Evolutionary conservation across 2,329 filamentous ascomycete species (phyloP).

Genomic region (Pseudocercospora pini-densiflorae): DNA sequence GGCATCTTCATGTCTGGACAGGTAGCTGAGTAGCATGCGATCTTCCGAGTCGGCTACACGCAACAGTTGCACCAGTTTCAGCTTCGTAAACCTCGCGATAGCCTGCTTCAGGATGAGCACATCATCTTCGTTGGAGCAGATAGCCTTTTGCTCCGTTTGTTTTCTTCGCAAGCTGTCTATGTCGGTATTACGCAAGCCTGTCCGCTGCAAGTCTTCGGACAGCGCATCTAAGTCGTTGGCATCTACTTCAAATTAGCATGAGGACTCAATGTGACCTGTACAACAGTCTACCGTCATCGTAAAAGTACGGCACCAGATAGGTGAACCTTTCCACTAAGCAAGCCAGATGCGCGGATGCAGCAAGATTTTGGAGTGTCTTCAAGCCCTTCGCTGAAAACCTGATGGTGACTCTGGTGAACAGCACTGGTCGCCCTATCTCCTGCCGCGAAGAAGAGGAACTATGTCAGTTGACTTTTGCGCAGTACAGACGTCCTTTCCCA

Average conservation of each 20-base stretch:
- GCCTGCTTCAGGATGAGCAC: constrained; percentile 58
- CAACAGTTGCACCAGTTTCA: constrained; percentile 69
- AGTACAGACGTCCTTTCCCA: neutral
- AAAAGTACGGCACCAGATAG: constrained; percentile 65
- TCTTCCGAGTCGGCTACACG: constrained; percentile 65
- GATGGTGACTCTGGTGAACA: constrained; percentile 58
- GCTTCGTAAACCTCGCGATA: constrained; percentile 61
- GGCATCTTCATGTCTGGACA: constrained; percentile 49
- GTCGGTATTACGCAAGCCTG: constrained; percentile 24
- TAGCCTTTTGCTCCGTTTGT: constrained; percentile 55
- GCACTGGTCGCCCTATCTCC: constrained; percentile 55
- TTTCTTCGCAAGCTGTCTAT: constrained; percentile 48
- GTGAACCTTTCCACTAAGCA: constrained; percentile 63
- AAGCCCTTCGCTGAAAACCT: constrained; percentile 57
- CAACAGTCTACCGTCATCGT: constrained; percentile 53
- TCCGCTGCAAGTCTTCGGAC: constrained; percentile 23
- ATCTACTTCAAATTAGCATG: constrained; percentile 2
- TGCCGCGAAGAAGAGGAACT: neutral
- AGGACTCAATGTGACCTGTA: neutral
- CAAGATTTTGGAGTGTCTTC: constrained; percentile 54
- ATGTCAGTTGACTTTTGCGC: neutral
- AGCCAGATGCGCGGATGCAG: constrained; percentile 55
- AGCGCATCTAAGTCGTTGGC: constrained; percentile 27
- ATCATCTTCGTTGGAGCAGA: constrained; percentile 58
- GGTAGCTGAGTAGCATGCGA: constrained; percentile 56